phyloP scores from a whole-genome alignment of 2,329 filamentous ascomycete genomes.

The Fusarium pilosicola region DNA sequence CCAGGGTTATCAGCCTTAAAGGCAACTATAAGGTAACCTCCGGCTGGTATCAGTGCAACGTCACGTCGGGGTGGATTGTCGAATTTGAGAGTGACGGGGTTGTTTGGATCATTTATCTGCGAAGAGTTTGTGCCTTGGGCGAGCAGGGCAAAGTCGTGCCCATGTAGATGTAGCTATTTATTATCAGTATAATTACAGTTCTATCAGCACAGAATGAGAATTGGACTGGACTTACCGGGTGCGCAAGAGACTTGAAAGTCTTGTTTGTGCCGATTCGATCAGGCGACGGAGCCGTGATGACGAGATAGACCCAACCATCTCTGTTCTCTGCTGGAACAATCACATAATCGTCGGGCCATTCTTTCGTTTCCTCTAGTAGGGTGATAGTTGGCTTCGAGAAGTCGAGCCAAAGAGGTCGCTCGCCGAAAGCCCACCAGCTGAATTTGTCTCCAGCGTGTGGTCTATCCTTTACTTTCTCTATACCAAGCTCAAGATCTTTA shows the following conservation, averaged over 20 bases:
- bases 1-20: constrained; percentile 21
- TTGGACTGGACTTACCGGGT: not conserved
- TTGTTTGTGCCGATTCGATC: not conserved
- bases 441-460: not conserved
- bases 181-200: not conserved
- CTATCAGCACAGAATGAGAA: not conserved
- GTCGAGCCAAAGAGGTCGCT: constrained; percentile 25
- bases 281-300: constrained; percentile 7
- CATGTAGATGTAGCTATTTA: constrained; percentile 9
- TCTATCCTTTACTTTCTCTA: not conserved
- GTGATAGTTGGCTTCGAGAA: constrained; percentile 22
- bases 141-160: constrained; percentile 21
- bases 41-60: constrained; percentile 11
- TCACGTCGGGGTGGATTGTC: constrained; percentile 21
- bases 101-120: not conserved
- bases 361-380: not conserved
- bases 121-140: constrained; percentile 9
- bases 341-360: not conserved
- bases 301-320: constrained; percentile 18
- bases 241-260: constrained; percentile 1
- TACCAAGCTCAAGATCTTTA: not conserved
- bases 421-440: constrained; percentile 4
- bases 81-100: not conserved
- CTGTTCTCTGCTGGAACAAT: constrained; percentile 6
- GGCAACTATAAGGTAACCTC: constrained; percentile 17